Base-by-base conservation (phyloP, 2,329 filamentous ascomycete species). In the Penicillium sp. region DNA sequence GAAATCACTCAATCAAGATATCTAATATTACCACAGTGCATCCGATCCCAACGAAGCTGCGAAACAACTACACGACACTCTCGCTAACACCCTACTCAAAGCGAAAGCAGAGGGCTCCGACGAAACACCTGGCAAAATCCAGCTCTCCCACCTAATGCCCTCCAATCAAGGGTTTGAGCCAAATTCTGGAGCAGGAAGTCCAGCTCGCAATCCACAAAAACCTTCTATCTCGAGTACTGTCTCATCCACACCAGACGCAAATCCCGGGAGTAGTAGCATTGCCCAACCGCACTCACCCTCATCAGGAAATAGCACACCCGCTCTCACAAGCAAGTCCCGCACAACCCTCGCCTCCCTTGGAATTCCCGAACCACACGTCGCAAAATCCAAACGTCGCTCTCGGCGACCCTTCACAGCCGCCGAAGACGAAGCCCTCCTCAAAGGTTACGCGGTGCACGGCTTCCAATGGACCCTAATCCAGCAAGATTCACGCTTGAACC, bases 391-490 rank as follows among this genome's bases (percentile, higher is more conserved):
- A 52, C 79, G 84, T 33, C 79, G 84, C 29, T 78, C 78, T 43
- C 81, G 84, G 9, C 79, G 79, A 3, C 78, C 76, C 8, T 88
- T 86, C 64, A 85, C 81, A 0, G 71, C 76, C 0, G 72, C 76
- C 21, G 85, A 87, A 70, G 85, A 88, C 61, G 76, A 79, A 45
- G 81, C 83, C 27, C 68, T 88, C 0, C 71, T 86, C 2, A 79
- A 78, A 63, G 85, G 85, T 5, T 86, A 85, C 59, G 75, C 79
- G 23, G 81, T 82, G 47, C 78, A 87, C 60, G 84, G 84, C 3
- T 81, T 84, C 49, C 76, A 81, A 41, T 88, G 85, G 85, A 83
- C 82, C 11, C 69, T 76, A 7, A 87, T 88, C 51, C 78, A 80
- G 58, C 78, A 83, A 55, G 84, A 87, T 58, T 71, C 73, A 15